These are phyloP conservation scores for Ophiostoma perfectum DNA, from an alignment of 2,329 filamentous ascomycete genomes.

Conservation along the genomic window DNA sequence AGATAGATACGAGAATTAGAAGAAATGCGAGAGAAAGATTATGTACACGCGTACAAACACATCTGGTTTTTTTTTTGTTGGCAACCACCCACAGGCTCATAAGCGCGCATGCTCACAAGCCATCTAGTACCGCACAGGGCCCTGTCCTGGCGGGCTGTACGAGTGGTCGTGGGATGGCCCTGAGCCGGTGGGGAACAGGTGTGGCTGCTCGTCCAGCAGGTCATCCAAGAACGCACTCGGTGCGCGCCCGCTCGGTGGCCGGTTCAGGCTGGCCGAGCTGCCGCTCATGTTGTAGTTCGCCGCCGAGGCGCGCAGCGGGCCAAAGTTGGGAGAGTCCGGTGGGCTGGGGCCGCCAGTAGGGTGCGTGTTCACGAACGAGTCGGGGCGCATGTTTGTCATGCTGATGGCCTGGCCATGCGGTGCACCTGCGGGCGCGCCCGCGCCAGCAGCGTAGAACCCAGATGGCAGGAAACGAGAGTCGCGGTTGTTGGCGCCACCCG, in stretches of 20 bases:
- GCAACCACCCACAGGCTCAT: background rate
- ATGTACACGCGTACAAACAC: slow-evolving; percentile 2
- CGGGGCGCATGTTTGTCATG: slow-evolving; percentile 56
- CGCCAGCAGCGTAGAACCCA: slow-evolving; percentile 76
- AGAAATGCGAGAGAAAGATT: background rate
- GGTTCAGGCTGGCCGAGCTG: slow-evolving; percentile 62
- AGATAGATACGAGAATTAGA: background rate
- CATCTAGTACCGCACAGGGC: slow-evolving; percentile 26
- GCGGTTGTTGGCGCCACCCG: slow-evolving; percentile 45
- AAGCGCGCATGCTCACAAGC: background rate
- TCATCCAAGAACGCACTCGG: slow-evolving; percentile 90
- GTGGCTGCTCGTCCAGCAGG: slow-evolving; percentile 69
- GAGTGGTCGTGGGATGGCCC: slow-evolving; percentile 29
- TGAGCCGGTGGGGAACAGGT: slow-evolving; percentile 42
- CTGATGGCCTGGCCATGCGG: slow-evolving; percentile 46
- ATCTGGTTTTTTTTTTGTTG: background rate
- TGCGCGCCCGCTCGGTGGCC: slow-evolving; percentile 63
- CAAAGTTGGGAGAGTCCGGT: slow-evolving; percentile 58
- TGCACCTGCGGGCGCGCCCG: slow-evolving; percentile 36
- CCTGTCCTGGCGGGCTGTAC: slow-evolving; percentile 28
- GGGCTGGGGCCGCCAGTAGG: slow-evolving; percentile 49
- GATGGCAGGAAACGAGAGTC: slow-evolving; percentile 79
- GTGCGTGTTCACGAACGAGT: slow-evolving; percentile 49
- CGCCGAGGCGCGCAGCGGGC: slow-evolving; percentile 37
- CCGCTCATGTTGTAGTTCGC: slow-evolving; percentile 46